Conservation (phyloP, 441 rosid species). For the Kokia cookei region DNA sequence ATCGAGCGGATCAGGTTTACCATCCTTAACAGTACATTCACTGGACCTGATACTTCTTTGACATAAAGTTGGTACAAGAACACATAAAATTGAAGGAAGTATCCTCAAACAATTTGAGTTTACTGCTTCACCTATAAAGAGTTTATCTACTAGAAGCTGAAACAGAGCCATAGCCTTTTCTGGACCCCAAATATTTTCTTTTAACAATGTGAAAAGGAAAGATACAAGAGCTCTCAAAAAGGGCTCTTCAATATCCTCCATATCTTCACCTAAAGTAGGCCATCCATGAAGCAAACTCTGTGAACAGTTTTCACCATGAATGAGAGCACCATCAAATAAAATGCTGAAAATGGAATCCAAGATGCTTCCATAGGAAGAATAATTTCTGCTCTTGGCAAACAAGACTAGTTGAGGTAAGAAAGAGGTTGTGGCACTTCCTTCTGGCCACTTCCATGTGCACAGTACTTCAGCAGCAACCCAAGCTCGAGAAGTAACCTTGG, state of each 20-base stretch:
- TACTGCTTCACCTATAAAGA: conserved; percentile 67
- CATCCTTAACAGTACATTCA: conserved; percentile 21
- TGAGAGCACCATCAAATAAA: conserved; percentile 81
- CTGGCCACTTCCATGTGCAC: conserved; percentile 96
- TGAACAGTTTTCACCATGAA: conserved; percentile 44
- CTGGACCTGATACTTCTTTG: conserved; percentile 23
- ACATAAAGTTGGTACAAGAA: conserved; percentile 49
- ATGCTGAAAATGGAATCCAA: conserved; percentile 66
- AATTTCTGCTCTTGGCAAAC: conserved; percentile 41
- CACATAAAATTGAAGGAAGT: conserved; percentile 54
- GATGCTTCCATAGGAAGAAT: conserved; percentile 27
- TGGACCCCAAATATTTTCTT: conserved; percentile 58
- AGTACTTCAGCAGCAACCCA: conserved; percentile 93
- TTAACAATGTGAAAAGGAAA: conserved; percentile 55
- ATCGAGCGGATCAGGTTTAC: conserved; percentile 16
- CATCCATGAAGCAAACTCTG: conserved; percentile 34
- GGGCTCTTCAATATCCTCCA: conserved; percentile 60
- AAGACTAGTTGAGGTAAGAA: conserved; percentile 65
- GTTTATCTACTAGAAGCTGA: conserved; percentile 54
- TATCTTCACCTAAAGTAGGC: conserved; percentile 37
- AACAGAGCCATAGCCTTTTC: conserved; percentile 63
- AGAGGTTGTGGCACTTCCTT: conserved; percentile 64
- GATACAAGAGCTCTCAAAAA: conserved; percentile 79
- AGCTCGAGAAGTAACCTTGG: conserved; percentile 42
- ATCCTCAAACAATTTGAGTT: conserved; percentile 66